Evolutionary conservation across 129 eudicot genomes (phyloP).

Genomic region (Cynara cardunculus): DNA sequence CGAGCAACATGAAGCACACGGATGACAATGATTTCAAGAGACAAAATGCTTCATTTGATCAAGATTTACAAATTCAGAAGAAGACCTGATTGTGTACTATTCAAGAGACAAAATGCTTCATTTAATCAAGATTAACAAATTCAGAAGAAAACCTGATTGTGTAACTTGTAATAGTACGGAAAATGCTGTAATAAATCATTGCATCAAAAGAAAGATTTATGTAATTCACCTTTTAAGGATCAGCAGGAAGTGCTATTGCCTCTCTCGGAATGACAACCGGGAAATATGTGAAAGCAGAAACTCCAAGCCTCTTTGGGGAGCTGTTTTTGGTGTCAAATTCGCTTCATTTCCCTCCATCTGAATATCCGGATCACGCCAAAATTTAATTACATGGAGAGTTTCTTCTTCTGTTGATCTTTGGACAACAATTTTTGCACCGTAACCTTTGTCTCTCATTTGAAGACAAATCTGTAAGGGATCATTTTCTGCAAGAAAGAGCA

Average conservation of each 20-base stretch:
- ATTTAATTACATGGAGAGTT: slow-evolving; percentile 67
- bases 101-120: slow-evolving; percentile 8
- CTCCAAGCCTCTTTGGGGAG: slow-evolving; percentile 20
- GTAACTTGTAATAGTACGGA: neutral
- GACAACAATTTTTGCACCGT: slow-evolving; percentile 58
- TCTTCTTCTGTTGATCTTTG: slow-evolving; percentile 95
- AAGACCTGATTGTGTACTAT: too few species aligned
- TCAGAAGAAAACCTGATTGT: neutral
- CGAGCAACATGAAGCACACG: neutral
- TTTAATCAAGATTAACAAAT: neutral
- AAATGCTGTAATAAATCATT: neutral
- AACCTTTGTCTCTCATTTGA: slow-evolving; percentile 75
- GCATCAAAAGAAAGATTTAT: neutral
- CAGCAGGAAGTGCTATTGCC: neutral
- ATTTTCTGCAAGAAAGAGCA: slow-evolving; percentile 67
- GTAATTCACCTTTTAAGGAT: slow-evolving; percentile 1
- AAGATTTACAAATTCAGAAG: neutral
- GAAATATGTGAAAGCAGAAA: slow-evolving; percentile 35
- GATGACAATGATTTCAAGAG: neutral
- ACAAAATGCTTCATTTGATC: slow-evolving; percentile 7
- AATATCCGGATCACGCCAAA: slow-evolving; percentile 75
- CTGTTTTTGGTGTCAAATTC: slow-evolving; percentile 11
- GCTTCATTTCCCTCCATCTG: slow-evolving; percentile 36
- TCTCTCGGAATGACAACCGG: slow-evolving; percentile 16
- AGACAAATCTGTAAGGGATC: slow-evolving; percentile 63